These are phyloP conservation scores for Fagopyrum homotropicum DNA, from an alignment of 148 eudicot genomes.

Conservation along the genomic window DNA sequence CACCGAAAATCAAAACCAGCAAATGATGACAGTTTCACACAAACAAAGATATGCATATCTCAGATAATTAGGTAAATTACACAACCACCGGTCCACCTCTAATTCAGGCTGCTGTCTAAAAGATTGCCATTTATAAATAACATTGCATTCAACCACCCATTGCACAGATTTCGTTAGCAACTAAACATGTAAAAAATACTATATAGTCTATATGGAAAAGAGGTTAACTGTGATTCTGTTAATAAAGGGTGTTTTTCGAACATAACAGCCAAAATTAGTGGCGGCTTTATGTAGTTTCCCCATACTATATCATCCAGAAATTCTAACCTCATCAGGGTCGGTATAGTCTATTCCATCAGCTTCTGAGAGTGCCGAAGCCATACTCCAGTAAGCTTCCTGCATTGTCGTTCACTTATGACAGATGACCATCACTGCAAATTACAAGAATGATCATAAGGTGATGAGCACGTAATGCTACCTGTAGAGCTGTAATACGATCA, in stretches of 20 bases:
- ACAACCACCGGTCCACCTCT: too few species aligned
- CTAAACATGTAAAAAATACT: too few species aligned
- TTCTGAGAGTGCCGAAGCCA: slow-evolving; percentile 92
- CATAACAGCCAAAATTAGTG: too few species aligned
- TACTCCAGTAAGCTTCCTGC: slow-evolving; percentile 88
- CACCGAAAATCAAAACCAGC: slow-evolving; percentile 14
- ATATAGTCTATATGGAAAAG: too few species aligned
- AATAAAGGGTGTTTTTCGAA: too few species aligned
- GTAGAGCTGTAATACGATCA: slow-evolving; percentile 70
- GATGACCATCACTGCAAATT: neutral
- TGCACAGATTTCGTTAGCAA: too few species aligned
- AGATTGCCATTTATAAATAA: too few species aligned
- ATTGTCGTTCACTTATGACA: neutral
- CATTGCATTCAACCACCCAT: too few species aligned
- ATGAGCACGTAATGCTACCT: slow-evolving; percentile 32
- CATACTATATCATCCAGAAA: neutral
- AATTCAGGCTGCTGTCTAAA: too few species aligned
- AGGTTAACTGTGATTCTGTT: too few species aligned
- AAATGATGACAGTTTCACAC: neutral
- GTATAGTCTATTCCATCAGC: slow-evolving; percentile 96
- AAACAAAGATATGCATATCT: neutral
- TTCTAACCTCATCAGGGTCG: slow-evolving; percentile 85
- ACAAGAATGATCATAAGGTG: neutral
- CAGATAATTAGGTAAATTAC: neutral
- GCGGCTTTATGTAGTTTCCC: neutral